Evolutionary conservation across 176 grass and related monocot genomes (phyloP), one percentile per base, ranked within the genome.

Genomic region (Oryza longistaminata): DNA sequence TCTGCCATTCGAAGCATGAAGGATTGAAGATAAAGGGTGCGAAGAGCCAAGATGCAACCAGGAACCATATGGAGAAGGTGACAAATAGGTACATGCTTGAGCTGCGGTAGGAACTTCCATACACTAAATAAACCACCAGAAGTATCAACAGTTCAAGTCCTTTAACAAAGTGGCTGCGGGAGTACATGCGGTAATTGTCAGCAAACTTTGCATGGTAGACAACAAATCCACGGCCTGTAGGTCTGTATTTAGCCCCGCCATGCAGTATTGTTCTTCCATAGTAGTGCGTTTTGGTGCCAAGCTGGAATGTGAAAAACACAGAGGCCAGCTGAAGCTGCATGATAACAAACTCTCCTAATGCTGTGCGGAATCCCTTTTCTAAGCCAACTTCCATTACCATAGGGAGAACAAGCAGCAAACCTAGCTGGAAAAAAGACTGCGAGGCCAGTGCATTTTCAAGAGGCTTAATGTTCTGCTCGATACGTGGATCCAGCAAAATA

Each of bases 351-450:
- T 98, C 96, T 83, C 93, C 96, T 79, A 95, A 58, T 0, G 95
- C 95, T 66, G 88, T 95, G 35, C 95, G 89, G 70, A 98, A 98
- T 19, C 95, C 95, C 72, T 98, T 98, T 79, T 98, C 95, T 70
- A 98, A 86, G 74, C 96, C 96, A 80, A 98, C 70, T 82, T 98
- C 96, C 93, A 98, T 98, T 33, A 98, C 66, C 96, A 98, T 93
- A 84, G 96, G 96, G 68, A 98, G 79, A 42, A 98, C 93, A 82
- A 98, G 93, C 39, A 98, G 43, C 67, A 98, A 88, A 60, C 96
- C 96, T 27, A 98, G 83, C 71, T 98, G 96, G 83, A 92, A 95
- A 72, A 98, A 71, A 43, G 96, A 98, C 46, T 95, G 96, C 24
- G 93, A 95, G 81, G 96, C 93, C 34, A 98, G 87, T 9, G 89